A percentile compares a stretch with the other conserved stretches of the same genome.
Conservation (phyloP, 2,329 filamentous ascomycete genomes). For the Hypoxylon sp. region DNA sequence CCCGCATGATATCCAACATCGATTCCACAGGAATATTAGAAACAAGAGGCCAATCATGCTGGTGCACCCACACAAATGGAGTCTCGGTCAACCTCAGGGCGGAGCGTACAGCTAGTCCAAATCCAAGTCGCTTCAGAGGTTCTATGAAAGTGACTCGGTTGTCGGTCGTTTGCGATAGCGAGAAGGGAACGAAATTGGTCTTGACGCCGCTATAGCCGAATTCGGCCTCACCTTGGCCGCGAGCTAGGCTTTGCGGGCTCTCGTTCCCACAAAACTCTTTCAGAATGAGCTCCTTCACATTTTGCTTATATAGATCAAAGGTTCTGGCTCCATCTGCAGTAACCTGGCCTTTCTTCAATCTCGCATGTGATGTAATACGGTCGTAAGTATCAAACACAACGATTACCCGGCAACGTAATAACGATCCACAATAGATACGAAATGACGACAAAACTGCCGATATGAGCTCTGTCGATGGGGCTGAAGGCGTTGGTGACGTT, state of each 20-base stretch:
- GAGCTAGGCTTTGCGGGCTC: slow-evolving; percentile 25
- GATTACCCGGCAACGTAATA: slow-evolving; percentile 62
- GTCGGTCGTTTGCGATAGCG: slow-evolving; percentile 55
- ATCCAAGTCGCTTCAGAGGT: slow-evolving; percentile 63
- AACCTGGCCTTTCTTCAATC: slow-evolving; percentile 69
- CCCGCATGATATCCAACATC: slow-evolving; percentile 63
- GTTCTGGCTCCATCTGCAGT: slow-evolving; percentile 61
- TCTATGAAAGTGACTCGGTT: slow-evolving; percentile 65
- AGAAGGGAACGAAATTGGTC: slow-evolving; percentile 58
- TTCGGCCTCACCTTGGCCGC: slow-evolving; percentile 59
- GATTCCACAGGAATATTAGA: slow-evolving; percentile 61
- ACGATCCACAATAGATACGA: slow-evolving; percentile 57
- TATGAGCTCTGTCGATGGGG: slow-evolving; percentile 67
- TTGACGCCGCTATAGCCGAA: slow-evolving; percentile 60
- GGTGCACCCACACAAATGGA: slow-evolving; percentile 70
- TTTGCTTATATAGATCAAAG: slow-evolving; percentile 63
- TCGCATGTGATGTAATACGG: slow-evolving; percentile 59
- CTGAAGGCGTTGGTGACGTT: slow-evolving; percentile 69
- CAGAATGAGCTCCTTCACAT: slow-evolving; percentile 61
- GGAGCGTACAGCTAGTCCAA: slow-evolving; percentile 68
- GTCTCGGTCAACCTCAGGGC: slow-evolving; percentile 63
- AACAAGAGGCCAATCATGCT: slow-evolving; percentile 69
- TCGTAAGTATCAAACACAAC: slow-evolving; percentile 69
- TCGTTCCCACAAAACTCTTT: slow-evolving; percentile 46
- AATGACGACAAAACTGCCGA: slow-evolving; percentile 64